Base-by-base conservation (phyloP, 768 basidiomycete genomes). In the Lactarius hatsudake region DNA sequence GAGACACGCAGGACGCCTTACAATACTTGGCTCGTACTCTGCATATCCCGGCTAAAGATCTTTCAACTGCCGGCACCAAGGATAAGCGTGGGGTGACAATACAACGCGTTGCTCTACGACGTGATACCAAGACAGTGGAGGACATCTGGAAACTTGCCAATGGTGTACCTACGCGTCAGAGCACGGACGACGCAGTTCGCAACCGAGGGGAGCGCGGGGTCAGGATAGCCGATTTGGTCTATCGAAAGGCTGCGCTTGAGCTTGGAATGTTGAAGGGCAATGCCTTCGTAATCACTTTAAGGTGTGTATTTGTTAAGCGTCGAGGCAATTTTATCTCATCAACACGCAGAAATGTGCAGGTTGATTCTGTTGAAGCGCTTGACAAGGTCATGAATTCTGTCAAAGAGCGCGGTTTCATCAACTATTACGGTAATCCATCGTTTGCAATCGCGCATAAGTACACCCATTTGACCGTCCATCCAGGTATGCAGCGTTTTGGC, bases 401-500 rank as follows among this genome's bases (percentile, higher is more conserved):
- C 61, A 92, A 94, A 76, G 77, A 83, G 62, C 86, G 86, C 65
- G 97, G 97, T 0, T 99, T 98, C 78, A 93, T 99, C 76, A 99
- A 99, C 75, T 99, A 98, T 75, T 99, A 97, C 74, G 96, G 94
- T 93, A 77, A 64, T 73, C 53, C 3, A 26, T 38, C 26, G 1
- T 34, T 42, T 32, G 1, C 26, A 26, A 32, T 59, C 34, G 18
- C 13, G 13, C 18, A 40, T 45, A 18, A 18, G 5, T 5, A 54
- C 23, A 20, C 48, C 43, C 20, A 57, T 18, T 40, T 34, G 18
- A 53, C 42, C 34, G 26, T 17, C 28, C 68, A 26, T 54, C 57
- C 48, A 92, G 95, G 96, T 55, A 98, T 99, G 96, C 97, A 99
- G 74, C 90, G 97, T 13, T 99, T 99, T 78, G 97, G 97, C 58